Percentiles rank a stretch among this genome's conserved stretches.
Evolutionary conservation across 495 filamentous ascomycete genomes (phyloP).

Genomic region (Trichoderma asperelloides): DNA sequence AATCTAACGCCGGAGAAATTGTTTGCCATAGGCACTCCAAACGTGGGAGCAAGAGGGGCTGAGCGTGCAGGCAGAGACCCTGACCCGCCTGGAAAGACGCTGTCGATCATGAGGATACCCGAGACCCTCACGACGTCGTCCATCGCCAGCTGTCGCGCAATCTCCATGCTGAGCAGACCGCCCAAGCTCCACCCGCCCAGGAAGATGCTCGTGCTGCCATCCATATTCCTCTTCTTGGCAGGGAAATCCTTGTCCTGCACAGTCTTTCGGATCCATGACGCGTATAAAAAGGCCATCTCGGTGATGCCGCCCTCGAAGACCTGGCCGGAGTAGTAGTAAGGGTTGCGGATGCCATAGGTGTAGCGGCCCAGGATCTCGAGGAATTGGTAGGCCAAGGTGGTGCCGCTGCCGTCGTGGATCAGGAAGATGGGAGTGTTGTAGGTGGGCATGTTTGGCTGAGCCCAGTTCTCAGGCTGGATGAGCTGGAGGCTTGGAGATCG

Average conservation of each 20-base stretch:
- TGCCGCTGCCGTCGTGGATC: slow-evolving; percentile 31
- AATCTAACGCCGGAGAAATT: not conserved
- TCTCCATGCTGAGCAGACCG: slow-evolving; percentile 32
- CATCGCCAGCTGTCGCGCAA: slow-evolving; percentile 27
- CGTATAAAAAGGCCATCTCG: slow-evolving; percentile 24
- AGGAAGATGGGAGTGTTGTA: slow-evolving; percentile 21
- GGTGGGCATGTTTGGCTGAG: not conserved
- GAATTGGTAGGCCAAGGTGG: slow-evolving; percentile 26
- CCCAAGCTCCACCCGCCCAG: slow-evolving; percentile 37
- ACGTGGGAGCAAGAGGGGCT: not conserved
- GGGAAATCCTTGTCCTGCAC: not conserved
- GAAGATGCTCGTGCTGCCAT: slow-evolving; percentile 22
- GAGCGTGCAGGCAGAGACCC: slow-evolving; percentile 4
- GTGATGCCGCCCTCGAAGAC: slow-evolving; percentile 25
- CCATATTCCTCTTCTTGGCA: not conserved
- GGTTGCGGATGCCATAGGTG: slow-evolving; percentile 29
- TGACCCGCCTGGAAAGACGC: slow-evolving; percentile 22
- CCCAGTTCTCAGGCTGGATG: slow-evolving; percentile 10
- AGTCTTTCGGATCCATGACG: slow-evolving; percentile 15
- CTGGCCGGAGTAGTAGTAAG: slow-evolving; percentile 23
- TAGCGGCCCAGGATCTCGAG: slow-evolving; percentile 22
- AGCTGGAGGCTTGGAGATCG: not conserved
- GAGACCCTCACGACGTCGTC: slow-evolving; percentile 19
- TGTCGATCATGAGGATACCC: slow-evolving; percentile 40
- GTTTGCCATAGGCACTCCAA: not conserved